Percentiles rank a stretch among this genome's conserved stretches.
phyloP scores from a whole-genome alignment of 352 stramenopile genomes.

The Phytophthora cajani region DNA sequence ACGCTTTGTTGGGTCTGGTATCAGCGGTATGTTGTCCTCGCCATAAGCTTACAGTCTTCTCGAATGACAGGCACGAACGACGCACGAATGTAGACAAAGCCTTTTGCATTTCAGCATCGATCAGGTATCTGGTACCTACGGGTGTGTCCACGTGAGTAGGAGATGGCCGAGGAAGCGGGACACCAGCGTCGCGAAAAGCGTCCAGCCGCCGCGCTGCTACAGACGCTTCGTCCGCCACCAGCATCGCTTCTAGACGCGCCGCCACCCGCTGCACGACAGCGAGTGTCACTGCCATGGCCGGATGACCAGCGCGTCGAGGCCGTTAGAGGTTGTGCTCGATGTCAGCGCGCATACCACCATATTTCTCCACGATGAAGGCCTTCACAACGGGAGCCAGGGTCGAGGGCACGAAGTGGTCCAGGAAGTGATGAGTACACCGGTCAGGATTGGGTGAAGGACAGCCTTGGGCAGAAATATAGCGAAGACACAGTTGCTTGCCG shows the following conservation, averaged over 20 bases:
- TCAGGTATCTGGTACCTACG: background rate
- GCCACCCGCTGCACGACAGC: background rate
- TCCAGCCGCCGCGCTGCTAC: background rate
- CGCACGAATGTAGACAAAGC: background rate
- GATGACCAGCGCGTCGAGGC: background rate
- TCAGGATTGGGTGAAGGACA: background rate
- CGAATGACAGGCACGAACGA: background rate
- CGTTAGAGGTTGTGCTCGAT: background rate
- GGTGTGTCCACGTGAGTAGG: background rate
- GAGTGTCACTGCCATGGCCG: background rate
- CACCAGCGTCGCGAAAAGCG: background rate
- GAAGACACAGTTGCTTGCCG: background rate
- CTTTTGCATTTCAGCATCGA: background rate
- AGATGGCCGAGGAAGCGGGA: background rate
- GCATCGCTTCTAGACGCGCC: background rate
- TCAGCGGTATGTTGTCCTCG: background rate
- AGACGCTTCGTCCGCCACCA: background rate
- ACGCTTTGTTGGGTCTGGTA: background rate
- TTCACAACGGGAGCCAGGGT: background rate
- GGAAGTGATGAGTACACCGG: background rate
- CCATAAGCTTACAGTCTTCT: background rate
- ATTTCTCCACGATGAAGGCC: background rate
- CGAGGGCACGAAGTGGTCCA: background rate
- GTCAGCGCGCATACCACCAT: background rate
- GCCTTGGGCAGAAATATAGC: background rate